A percentile compares a stretch with the other conserved stretches of the same genome.
These are phyloP conservation scores for Massariosphaeria phaeospora DNA, from an alignment of 495 filamentous ascomycete species.

Conservation along the genomic window DNA sequence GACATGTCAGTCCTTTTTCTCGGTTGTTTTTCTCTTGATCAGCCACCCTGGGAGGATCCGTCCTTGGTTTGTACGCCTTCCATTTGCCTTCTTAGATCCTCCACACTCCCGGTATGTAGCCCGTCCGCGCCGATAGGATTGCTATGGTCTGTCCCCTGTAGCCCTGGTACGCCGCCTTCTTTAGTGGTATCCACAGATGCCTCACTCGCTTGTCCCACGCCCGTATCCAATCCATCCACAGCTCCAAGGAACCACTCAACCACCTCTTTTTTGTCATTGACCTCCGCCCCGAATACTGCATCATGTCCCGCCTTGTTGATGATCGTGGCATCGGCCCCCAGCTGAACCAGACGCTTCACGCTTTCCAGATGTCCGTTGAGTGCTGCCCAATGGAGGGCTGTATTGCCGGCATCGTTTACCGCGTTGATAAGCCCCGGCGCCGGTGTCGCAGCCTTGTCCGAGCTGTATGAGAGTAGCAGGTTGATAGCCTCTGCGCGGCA, in stretches of 20 bases:
- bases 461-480: conserved; percentile 36
- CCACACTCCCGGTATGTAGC: background rate
- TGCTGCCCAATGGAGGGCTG: conserved; percentile 85
- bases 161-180: conserved; percentile 5
- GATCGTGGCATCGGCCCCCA: conserved; percentile 67
- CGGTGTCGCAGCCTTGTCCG: conserved; percentile 25
- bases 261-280: conserved; percentile 61
- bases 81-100: conserved; percentile 17
- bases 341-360: conserved; percentile 68
- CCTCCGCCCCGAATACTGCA: conserved; percentile 78
- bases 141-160: background rate
- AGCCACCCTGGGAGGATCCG: conserved; percentile 11
- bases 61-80: conserved; percentile 15
- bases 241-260: conserved; percentile 60
- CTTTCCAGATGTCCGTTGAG: conserved; percentile 77
- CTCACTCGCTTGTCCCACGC: conserved; percentile 35
- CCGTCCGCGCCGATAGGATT: background rate
- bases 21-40: conserved; percentile 17
- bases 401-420: conserved; percentile 77
- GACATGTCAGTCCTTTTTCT: conserved; percentile 19
- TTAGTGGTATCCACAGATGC: conserved; percentile 23
- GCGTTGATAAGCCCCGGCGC: conserved; percentile 52
- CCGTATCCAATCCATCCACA: conserved; percentile 52
- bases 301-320: conserved; percentile 80
- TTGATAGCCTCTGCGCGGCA: conserved; percentile 19